Evolutionary conservation across 192 early-diverging fungal genomes (phyloP).

Genomic region (Coemansia guatemalensis): DNA sequence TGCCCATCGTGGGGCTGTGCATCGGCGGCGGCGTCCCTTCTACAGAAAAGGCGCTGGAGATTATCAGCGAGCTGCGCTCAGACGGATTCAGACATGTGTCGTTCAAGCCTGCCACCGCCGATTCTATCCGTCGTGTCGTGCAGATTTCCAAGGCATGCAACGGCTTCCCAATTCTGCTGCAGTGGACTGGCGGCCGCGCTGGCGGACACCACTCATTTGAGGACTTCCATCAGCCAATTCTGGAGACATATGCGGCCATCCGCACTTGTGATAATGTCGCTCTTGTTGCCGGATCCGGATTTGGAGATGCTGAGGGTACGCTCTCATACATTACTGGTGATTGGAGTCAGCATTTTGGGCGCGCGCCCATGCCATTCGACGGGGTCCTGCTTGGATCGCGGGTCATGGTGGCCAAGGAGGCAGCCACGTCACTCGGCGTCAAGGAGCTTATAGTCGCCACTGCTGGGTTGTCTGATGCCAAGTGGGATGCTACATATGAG

Average conservation of each 20-base stretch:
- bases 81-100: slow-evolving; percentile 72
- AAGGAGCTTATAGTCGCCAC: slow-evolving; percentile 85
- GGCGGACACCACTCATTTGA: too few species aligned
- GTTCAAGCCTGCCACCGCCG: slow-evolving; percentile 79
- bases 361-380: slow-evolving; percentile 90
- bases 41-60: slow-evolving; percentile 75
- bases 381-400: too few species aligned
- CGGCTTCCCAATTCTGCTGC: slow-evolving; percentile 80
- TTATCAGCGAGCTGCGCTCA: slow-evolving; percentile 69
- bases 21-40: slow-evolving; percentile 88
- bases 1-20: slow-evolving; percentile 91
- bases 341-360: slow-evolving; percentile 74
- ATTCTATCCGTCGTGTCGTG: slow-evolving; percentile 76
- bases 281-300: slow-evolving; percentile 87
- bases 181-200: slow-evolving; percentile 91
- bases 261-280: slow-evolving; percentile 75
- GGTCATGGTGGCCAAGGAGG: slow-evolving; percentile 89
- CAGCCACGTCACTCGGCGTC: slow-evolving; percentile 66
- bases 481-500: slow-evolving; percentile 75
- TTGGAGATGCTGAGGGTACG: slow-evolving; percentile 81
- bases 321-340: slow-evolving; percentile 90
- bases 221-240: too few species aligned
- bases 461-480: slow-evolving; percentile 71
- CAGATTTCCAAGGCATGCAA: slow-evolving; percentile 80
- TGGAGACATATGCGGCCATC: too few species aligned